phyloP scores from a whole-genome alignment of 1,139 yeast genomes.

The Candida albicans region DNA sequence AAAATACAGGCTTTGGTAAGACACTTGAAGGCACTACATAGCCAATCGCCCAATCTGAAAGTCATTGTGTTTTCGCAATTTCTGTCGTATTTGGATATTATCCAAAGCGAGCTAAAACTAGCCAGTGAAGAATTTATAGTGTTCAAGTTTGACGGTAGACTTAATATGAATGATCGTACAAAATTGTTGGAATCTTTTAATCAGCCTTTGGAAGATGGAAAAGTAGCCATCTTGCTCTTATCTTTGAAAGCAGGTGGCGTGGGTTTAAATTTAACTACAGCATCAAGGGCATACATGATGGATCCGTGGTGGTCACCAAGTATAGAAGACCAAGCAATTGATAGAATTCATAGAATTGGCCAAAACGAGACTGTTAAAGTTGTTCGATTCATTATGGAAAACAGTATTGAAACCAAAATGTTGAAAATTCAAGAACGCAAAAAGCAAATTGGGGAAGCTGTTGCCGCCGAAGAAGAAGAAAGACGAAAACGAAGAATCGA shows the following conservation, averaged over 20 bases:
- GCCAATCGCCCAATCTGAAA: conserved; percentile 62
- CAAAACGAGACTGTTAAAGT: conserved; percentile 75
- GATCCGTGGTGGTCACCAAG: conserved; percentile 99
- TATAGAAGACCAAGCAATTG: conserved; percentile 92
- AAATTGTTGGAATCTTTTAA: conserved; percentile 58
- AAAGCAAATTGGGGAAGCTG: conserved; percentile 80
- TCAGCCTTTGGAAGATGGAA: conserved; percentile 25
- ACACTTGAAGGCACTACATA: conserved; percentile 55
- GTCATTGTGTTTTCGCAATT: conserved; percentile 92
- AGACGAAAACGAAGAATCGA: conserved; percentile 73
- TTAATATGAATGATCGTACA: conserved; percentile 67
- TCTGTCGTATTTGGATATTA: conserved; percentile 75
- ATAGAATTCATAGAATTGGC: conserved; percentile 90
- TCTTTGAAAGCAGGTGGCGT: conserved; percentile 96
- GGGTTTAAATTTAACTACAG: conserved; percentile 85
- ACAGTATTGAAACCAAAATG: conserved; percentile 91
- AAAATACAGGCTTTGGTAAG: conserved; percentile 70
- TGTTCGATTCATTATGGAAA: conserved; percentile 74
- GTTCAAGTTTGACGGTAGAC: conserved; percentile 79
- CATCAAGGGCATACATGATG: conserved; percentile 86
- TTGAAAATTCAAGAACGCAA: conserved; percentile 83
- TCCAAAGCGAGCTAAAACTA: conserved; percentile 58
- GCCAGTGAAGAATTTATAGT: conserved; percentile 41
- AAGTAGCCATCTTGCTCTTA: conserved; percentile 60
- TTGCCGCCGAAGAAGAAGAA: conserved; percentile 77